phyloP scores from a whole-genome alignment of 768 basidiomycete genomes.

The Pholiota conissans region DNA sequence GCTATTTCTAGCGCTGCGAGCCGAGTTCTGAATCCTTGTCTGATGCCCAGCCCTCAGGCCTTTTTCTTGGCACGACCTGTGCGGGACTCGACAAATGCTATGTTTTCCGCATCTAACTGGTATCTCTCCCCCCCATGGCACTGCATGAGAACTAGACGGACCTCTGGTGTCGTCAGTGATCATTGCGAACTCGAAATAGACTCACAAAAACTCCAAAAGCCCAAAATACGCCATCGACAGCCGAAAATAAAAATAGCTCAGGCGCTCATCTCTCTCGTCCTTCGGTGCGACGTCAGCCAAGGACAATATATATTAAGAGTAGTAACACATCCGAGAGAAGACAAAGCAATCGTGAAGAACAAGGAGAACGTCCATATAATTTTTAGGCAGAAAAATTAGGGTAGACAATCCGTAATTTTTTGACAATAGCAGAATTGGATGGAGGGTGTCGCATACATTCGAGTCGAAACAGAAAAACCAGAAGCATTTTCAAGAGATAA shows the following conservation, averaged over 20 bases:
- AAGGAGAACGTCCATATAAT: not conserved
- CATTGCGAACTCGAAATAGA: not conserved
- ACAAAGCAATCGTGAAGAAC: not conserved
- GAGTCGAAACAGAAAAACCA: not conserved
- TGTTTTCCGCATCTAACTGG: no score
- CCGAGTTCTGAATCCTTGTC: no score
- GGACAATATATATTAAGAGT: not conserved
- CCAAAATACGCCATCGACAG: no score
- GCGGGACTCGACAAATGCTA: no score
- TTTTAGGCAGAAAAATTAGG: no score
- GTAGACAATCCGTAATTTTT: no score
- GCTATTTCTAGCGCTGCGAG: not conserved
- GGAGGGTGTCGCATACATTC: not conserved
- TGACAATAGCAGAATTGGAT: not conserved
- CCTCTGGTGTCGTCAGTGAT: no score
- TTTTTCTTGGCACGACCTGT: no score
- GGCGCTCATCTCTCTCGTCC: no score
- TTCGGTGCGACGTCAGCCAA: not conserved
- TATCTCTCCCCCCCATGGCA: no score
- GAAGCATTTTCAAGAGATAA: not conserved
- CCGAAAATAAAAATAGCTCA: not conserved
- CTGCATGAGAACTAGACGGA: no score
- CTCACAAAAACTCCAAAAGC: no score
- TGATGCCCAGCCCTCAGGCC: not conserved
- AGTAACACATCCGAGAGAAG: not conserved